Evolutionary conservation across 495 filamentous ascomycete genomes (phyloP).

Genomic region (Penicillium crystallinum): DNA sequence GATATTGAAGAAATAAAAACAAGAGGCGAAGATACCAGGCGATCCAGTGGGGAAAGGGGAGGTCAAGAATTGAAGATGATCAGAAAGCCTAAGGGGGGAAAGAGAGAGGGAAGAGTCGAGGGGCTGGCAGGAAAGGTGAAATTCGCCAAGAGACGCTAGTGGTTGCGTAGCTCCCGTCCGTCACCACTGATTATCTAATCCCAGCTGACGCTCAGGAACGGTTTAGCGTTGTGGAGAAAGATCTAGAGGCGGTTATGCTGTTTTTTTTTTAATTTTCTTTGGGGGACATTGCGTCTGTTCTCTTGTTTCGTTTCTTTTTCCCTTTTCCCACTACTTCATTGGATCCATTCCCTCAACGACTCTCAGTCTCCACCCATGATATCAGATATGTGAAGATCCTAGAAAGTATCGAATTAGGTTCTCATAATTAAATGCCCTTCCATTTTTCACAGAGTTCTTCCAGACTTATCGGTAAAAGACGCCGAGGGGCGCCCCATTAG

Average conservation of each 20-base stretch:
- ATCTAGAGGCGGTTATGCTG: constrained; percentile 36
- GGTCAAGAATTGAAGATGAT: constrained; percentile 17
- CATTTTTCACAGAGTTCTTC: too few species aligned
- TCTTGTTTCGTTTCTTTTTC: not conserved
- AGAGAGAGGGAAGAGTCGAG: constrained; percentile 40
- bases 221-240: constrained; percentile 35
- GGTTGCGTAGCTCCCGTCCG: constrained; percentile 44
- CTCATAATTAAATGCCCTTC: too few species aligned
- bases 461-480: constrained; percentile 18
- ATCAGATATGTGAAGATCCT: not conserved
- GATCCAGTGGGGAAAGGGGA: constrained; percentile 6
- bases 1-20: not conserved
- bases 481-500: constrained; percentile 19
- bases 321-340: not conserved
- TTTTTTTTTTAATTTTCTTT: constrained; percentile 13
- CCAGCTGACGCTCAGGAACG: constrained; percentile 33
- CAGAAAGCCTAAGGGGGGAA: constrained; percentile 19
- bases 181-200: constrained; percentile 31
- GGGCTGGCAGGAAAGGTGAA: constrained; percentile 45
- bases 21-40: constrained; percentile 1
- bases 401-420: not conserved
- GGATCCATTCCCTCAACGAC: not conserved
- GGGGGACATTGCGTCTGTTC: not conserved
- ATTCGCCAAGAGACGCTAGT: constrained; percentile 45
- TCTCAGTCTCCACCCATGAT: not conserved